Evolutionary conservation across 2,329 filamentous ascomycete species (phyloP).

Genomic region (Diatrype stigma): DNA sequence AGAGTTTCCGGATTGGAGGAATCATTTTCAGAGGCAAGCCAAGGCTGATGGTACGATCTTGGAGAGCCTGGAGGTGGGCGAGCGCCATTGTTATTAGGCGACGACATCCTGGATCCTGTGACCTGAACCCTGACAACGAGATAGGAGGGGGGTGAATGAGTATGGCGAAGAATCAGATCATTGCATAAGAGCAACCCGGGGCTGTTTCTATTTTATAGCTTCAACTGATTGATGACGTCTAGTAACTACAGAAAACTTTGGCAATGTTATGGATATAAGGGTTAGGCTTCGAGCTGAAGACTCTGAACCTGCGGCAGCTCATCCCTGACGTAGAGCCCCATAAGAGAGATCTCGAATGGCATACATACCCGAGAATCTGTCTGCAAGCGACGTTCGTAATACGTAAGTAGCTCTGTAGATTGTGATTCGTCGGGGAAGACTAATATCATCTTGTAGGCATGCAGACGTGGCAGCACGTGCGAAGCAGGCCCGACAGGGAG

Average conservation of each 20-base stretch:
- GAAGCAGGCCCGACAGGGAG: not conserved
- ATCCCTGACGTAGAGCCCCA: not conserved
- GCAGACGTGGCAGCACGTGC: too few species aligned
- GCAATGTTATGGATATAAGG: not conserved
- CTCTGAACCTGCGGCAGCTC: not conserved
- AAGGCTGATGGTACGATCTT: not conserved
- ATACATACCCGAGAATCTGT: not conserved
- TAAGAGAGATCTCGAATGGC: not conserved
- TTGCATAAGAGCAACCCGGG: too few species aligned
- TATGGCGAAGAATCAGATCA: not conserved
- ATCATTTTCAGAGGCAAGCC: constrained; percentile 1
- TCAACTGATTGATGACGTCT: too few species aligned
- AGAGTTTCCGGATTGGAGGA: constrained; percentile 8
- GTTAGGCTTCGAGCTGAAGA: not conserved
- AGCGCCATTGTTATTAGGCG: not conserved
- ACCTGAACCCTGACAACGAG: not conserved
- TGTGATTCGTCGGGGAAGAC: too few species aligned
- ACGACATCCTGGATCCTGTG: not conserved
- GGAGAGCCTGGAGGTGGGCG: not conserved
- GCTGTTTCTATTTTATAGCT: too few species aligned
- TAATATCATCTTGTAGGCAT: too few species aligned
- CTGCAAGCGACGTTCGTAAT: not conserved
- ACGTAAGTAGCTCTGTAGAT: not conserved
- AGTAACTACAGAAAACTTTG: not conserved
- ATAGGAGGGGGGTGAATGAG: not conserved